phyloP scores from a whole-genome alignment of 2,329 filamentous ascomycete species.

The Talaromyces atroroseus region DNA sequence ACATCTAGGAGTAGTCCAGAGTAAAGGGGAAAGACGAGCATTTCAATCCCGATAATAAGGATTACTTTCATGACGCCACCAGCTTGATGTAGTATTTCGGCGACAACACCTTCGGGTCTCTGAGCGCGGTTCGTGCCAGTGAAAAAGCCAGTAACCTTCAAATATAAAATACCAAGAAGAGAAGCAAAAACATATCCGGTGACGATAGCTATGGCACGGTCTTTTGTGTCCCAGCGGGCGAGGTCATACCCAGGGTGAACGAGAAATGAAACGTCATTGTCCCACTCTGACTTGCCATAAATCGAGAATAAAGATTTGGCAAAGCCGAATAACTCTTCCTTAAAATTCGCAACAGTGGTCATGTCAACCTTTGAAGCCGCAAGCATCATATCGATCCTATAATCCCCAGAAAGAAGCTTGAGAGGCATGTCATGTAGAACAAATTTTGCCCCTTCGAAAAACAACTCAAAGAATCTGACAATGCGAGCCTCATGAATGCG shows the following conservation, averaged over 20 bases:
- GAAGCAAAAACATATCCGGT: slow-evolving; percentile 77
- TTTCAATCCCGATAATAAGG: slow-evolving; percentile 96
- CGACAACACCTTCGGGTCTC: slow-evolving; percentile 62
- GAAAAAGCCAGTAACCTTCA: slow-evolving; percentile 67
- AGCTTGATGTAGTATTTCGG: slow-evolving; percentile 83
- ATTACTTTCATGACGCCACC: slow-evolving; percentile 98
- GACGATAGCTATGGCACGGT: slow-evolving; percentile 66
- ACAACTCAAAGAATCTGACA: slow-evolving; percentile 33
- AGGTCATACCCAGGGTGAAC: slow-evolving; percentile 51
- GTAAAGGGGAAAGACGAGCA: slow-evolving; percentile 94
- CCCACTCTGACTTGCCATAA: slow-evolving; percentile 18
- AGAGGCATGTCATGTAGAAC: slow-evolving; percentile 36
- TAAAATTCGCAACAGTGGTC: slow-evolving; percentile 16
- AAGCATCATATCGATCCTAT: slow-evolving; percentile 20
- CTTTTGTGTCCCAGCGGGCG: slow-evolving; percentile 64
- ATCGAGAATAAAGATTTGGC: background rate
- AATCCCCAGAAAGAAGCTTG: slow-evolving; percentile 24
- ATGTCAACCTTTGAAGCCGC: slow-evolving; percentile 19
- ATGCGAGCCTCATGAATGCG: slow-evolving; percentile 55
- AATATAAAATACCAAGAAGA: slow-evolving; percentile 68
- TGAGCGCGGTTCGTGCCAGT: slow-evolving; percentile 52
- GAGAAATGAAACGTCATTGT: slow-evolving; percentile 20
- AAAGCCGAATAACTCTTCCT: slow-evolving; percentile 15
- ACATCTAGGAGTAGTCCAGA: slow-evolving; percentile 86
- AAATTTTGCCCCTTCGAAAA: slow-evolving; percentile 40